These are phyloP conservation scores for Echinochloa phyllopogon DNA, from an alignment of 176 grass and related monocot species.

Conservation along the genomic window DNA sequence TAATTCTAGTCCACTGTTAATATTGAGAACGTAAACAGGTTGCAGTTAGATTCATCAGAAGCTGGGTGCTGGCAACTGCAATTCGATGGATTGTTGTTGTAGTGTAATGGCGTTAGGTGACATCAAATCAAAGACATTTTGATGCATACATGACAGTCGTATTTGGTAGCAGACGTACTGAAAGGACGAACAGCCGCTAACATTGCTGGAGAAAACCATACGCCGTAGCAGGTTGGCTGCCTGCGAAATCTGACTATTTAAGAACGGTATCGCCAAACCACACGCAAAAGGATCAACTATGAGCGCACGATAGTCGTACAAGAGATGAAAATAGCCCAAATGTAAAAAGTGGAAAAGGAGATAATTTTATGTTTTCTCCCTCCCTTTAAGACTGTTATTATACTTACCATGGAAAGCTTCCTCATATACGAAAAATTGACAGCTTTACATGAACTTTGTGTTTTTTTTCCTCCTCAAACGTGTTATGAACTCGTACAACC, in stretches of 20 bases:
- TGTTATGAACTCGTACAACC: not conserved
- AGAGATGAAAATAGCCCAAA: not conserved
- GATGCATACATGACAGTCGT: not conserved
- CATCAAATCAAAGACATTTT: not conserved
- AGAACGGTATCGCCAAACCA: not conserved
- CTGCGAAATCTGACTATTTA: slow-evolving; percentile 30
- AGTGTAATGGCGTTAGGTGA: slow-evolving; percentile 21
- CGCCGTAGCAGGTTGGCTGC: slow-evolving; percentile 25
- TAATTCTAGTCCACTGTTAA: not conserved
- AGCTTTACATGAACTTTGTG: not conserved
- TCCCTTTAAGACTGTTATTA: not conserved
- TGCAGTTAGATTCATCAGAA: not conserved
- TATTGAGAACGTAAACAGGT: not conserved
- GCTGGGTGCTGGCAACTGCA: not conserved
- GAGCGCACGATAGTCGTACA: not conserved
- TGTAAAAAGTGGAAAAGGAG: not conserved
- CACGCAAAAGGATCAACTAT: not conserved
- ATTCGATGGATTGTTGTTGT: not conserved
- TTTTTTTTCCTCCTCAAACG: not conserved
- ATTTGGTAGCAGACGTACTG: too few relatives aligned
- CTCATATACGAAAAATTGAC: not conserved
- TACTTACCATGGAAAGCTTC: not conserved
- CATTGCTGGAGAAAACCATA: not conserved
- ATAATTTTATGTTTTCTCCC: too few relatives aligned
- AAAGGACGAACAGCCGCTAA: not conserved